Percentiles rank a stretch among this genome's conserved stretches.
Evolutionary conservation across 345 rosid species (phyloP).

Genomic region (Brassica incana): DNA sequence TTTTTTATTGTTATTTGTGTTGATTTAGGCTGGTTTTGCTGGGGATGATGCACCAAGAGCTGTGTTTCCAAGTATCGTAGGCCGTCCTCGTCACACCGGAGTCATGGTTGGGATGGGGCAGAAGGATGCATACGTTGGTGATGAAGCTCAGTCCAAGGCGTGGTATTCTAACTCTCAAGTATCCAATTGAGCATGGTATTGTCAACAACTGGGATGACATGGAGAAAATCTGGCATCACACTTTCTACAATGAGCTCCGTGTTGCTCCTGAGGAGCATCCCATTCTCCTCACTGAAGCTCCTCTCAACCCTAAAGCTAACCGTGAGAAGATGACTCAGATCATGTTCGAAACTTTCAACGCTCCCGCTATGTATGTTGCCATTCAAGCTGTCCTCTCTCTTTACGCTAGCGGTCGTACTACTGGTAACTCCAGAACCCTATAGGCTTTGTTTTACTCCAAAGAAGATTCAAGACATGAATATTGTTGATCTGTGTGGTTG

Average conservation of each 20-base stretch:
- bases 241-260: slow-evolving; percentile 89
- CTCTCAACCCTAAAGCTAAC: slow-evolving; percentile 88
- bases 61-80: slow-evolving; percentile 86
- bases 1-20: too few relatives aligned
- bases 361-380: slow-evolving; percentile 87
- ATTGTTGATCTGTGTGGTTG: background rate
- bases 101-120: slow-evolving; percentile 85
- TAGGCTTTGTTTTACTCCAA: too few relatives aligned
- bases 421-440: slow-evolving; percentile 48
- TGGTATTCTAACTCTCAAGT: slow-evolving; percentile 71
- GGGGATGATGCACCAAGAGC: slow-evolving; percentile 92
- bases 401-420: slow-evolving; percentile 95
- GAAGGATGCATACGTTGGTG: slow-evolving; percentile 85
- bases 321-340: slow-evolving; percentile 96
- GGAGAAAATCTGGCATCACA: slow-evolving; percentile 92
- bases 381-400: slow-evolving; percentile 86
- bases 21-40: slow-evolving; percentile 90
- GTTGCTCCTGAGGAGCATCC: slow-evolving; percentile 93
- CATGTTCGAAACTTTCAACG: slow-evolving; percentile 84
- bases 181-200: slow-evolving; percentile 86
- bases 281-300: slow-evolving; percentile 77
- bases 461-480: too few relatives aligned
- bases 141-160: slow-evolving; percentile 74
- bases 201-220: slow-evolving; percentile 95
- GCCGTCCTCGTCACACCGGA: slow-evolving; percentile 87